Percentiles rank a stretch among this genome's conserved stretches.
phyloP scores from a whole-genome alignment of 441 rosid genomes.

The Pelargonium hybrid region DNA sequence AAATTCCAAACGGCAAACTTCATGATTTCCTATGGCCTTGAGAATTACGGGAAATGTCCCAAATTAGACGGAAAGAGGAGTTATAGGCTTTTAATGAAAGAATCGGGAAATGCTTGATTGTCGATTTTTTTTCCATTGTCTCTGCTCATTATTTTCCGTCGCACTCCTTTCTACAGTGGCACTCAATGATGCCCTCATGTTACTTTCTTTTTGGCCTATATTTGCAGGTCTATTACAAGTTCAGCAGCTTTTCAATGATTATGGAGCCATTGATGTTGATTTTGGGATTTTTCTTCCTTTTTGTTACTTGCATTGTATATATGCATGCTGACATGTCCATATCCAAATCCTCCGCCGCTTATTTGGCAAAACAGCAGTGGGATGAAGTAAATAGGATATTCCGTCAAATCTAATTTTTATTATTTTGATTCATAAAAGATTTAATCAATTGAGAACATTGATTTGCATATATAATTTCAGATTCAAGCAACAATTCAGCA shows the following conservation, averaged over 20 bases:
- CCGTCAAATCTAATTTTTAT: neutral
- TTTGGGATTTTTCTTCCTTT: conserved; percentile 59
- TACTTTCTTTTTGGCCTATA: neutral
- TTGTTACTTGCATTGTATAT: conserved; percentile 59
- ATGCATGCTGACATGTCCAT: conserved; percentile 75
- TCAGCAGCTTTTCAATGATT: conserved; percentile 66
- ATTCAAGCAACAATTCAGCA: conserved; percentile 65
- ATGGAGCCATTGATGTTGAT: conserved; percentile 87
- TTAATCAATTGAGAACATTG: neutral
- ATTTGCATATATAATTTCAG: conserved; percentile 30
- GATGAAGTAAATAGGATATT: conserved; percentile 51
- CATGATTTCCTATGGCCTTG: neutral
- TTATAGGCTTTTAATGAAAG: neutral
- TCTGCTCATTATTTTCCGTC: neutral
- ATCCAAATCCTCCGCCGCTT: conserved; percentile 83
- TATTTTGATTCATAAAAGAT: neutral
- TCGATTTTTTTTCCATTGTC: neutral
- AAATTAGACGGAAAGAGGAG: neutral
- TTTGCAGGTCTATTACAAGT: conserved; percentile 74
- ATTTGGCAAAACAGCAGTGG: conserved; percentile 85
- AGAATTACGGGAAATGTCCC: neutral
- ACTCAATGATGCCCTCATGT: neutral
- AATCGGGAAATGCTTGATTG: neutral
- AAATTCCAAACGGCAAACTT: neutral
- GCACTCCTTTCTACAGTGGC: neutral